A percentile compares a stretch with the other conserved stretches of the same genome.
Evolutionary conservation across 1,284 basidiomycete genomes (phyloP).

Genomic region (Cystobasidium slooffiae): DNA sequence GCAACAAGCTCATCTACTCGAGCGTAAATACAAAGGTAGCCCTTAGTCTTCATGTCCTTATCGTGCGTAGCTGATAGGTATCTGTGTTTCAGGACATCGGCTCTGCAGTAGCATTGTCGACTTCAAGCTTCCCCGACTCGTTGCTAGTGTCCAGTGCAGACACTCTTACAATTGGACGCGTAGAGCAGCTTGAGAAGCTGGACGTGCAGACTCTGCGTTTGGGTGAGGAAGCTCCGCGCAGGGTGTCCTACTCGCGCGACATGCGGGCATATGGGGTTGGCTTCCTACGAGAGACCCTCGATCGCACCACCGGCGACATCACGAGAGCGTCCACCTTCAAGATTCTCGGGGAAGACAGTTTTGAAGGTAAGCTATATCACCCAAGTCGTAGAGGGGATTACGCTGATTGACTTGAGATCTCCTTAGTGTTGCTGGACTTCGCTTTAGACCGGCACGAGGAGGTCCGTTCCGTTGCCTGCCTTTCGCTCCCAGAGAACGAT

Average conservation of each 20-base stretch:
- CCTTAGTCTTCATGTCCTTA: not conserved
- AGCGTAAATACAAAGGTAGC: constrained; percentile 51
- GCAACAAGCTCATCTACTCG: constrained; percentile 53
- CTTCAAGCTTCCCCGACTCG: constrained; percentile 15
- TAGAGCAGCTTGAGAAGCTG: constrained; percentile 54
- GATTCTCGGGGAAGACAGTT: constrained; percentile 46
- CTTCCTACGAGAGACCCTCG: constrained; percentile 49
- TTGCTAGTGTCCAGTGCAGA: constrained; percentile 3
- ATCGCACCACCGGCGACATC: constrained; percentile 46
- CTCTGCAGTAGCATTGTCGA: constrained; percentile 40
- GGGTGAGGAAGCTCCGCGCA: constrained; percentile 55
- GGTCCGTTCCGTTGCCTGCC: constrained; percentile 17
- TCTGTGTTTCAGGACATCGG: constrained; percentile 46
- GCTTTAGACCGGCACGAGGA: constrained; percentile 38
- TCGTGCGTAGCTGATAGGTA: not conserved
- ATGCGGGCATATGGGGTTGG: constrained; percentile 45
- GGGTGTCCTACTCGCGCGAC: constrained; percentile 51
- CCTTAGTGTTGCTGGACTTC: constrained; percentile 31
- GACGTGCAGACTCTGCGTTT: constrained; percentile 56
- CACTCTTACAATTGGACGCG: constrained; percentile 50
- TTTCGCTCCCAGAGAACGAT: not conserved
- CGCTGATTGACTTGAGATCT: not conserved
- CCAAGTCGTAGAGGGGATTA: not conserved
- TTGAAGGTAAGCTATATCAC: constrained; percentile 44
- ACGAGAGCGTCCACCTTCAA: constrained; percentile 40